Base-by-base conservation (phyloP, 2,329 filamentous ascomycete genomes). In the Trichoderma koningii region DNA sequence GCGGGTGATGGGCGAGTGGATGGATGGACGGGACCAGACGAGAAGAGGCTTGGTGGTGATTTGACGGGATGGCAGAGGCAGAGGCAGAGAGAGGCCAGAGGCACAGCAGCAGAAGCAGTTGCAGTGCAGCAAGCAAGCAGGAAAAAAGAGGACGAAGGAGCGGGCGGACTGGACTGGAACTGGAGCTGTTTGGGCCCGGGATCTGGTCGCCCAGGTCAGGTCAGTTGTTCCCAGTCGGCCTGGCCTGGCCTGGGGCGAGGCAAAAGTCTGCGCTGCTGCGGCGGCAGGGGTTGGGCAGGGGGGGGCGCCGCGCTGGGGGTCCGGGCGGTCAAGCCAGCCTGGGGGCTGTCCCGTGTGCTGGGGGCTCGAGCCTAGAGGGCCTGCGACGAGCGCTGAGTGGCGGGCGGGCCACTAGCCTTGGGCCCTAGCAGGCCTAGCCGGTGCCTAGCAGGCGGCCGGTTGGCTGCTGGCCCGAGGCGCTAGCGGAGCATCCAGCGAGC, bases 231-330 rank as follows among this genome's bases (percentile, higher is more conserved):
- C 34, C 34, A 38, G 34, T 53, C 38, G 48, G 60, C 67, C 67
- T 23, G 21, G 21, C 21, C 21, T 23, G 21, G 21, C 21, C 28
- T 52, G 65, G 66, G 68, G 68, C 64, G 45, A 62, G 55, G 67
- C 65, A 67, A 69, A 69, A 70, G 68, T 68, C 67, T 70, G 68
- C 68, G 68, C 67, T 68, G 63, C 67, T 70, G 68, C 68, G 68
- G 68, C 67, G 63, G 65, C 61, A 61, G 56, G 65, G 65, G 64
- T 41, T 61, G 59, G 28, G 41, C 47, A 50, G 47, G 21, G 47
- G 47, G 61, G 50, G 62, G 62, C 9, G 9, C 50, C 34, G 44
- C 41, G 28, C 38, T 34, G 52, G 52, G 41, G 45, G 50, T 41
- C 50, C 55, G 64, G 64, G 64, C 60, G 64, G 64, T 66, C 64